These are phyloP conservation scores for Polychaeton citri DNA, from an alignment of 2,329 filamentous ascomycete genomes.

Conservation along the genomic window DNA sequence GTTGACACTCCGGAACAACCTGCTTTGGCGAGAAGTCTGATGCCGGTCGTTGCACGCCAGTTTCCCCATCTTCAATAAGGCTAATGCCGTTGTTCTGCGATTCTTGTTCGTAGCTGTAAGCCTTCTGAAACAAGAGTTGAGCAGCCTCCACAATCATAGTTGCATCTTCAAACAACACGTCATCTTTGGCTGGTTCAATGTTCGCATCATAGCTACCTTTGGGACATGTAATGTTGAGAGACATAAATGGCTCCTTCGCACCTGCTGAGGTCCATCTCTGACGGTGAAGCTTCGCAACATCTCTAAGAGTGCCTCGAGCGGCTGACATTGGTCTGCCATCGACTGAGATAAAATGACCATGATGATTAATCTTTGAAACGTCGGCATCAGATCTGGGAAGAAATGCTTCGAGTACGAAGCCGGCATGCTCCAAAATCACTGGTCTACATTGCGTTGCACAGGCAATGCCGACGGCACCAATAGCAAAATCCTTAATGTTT, in stretches of 20 bases:
- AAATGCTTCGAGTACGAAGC: conserved; percentile 42
- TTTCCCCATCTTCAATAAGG: neutral
- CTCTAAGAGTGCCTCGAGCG: conserved; percentile 44
- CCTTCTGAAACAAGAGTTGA: conserved; percentile 29
- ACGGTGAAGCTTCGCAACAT: conserved; percentile 42
- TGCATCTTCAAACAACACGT: conserved; percentile 54
- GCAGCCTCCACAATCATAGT: conserved; percentile 29
- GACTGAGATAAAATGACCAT: conserved; percentile 49
- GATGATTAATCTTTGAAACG: conserved; percentile 24
- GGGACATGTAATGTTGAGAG: conserved; percentile 50
- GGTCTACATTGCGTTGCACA: conserved; percentile 42
- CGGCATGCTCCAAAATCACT: conserved; percentile 21
- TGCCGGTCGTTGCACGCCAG: too few species aligned
- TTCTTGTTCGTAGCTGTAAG: conserved; percentile 5
- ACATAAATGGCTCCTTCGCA: conserved; percentile 46
- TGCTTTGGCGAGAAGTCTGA: neutral
- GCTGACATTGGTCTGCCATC: conserved; percentile 52
- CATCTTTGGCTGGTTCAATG: conserved; percentile 57
- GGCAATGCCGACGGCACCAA: conserved; percentile 44
- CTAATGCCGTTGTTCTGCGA: neutral
- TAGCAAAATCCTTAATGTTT: conserved; percentile 42
- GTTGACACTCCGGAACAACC: neutral
- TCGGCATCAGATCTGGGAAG: conserved; percentile 40
- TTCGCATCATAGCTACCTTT: conserved; percentile 56
- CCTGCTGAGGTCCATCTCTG: conserved; percentile 29